Evolutionary conservation across 345 rosid genomes (phyloP).

Genomic region (Arabis hirsuta): DNA sequence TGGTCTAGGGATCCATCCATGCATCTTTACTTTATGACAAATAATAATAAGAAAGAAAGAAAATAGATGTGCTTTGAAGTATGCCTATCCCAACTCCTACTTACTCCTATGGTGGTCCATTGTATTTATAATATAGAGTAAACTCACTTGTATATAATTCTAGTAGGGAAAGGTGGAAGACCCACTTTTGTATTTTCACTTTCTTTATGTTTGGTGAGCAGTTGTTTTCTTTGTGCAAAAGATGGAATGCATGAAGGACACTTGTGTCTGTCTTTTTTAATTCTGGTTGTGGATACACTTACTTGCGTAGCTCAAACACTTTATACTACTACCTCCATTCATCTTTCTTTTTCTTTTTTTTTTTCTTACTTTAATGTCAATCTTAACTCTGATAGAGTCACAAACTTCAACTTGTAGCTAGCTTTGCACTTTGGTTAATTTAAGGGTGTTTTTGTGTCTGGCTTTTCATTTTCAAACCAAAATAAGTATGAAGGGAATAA

Average conservation of each 20-base stretch:
- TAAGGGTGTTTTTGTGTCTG: slow-evolving; percentile 3
- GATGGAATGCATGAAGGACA: slow-evolving; percentile 42
- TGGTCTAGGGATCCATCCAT: slow-evolving; percentile 38
- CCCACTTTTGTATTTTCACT: slow-evolving; percentile 35
- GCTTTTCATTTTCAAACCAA: slow-evolving; percentile 17
- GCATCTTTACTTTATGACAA: slow-evolving; percentile 33
- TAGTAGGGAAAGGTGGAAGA: slow-evolving; percentile 32
- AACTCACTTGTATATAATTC: slow-evolving; percentile 22
- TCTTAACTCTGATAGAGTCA: neutral
- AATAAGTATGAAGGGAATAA: slow-evolving; percentile 5
- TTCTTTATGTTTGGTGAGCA: slow-evolving; percentile 35
- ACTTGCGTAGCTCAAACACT: slow-evolving; percentile 12
- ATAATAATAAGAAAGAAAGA: slow-evolving; percentile 23
- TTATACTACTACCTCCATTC: slow-evolving; percentile 15
- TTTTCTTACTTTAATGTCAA: neutral
- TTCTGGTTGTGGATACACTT: slow-evolving; percentile 25
- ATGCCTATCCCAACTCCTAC: slow-evolving; percentile 18
- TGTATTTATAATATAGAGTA: slow-evolving; percentile 32
- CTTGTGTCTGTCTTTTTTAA: slow-evolving; percentile 27
- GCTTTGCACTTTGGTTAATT: neutral
- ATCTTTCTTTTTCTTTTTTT: neutral
- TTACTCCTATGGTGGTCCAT: slow-evolving; percentile 37
- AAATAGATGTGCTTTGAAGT: slow-evolving; percentile 21
- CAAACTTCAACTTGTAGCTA: slow-evolving; percentile 14
- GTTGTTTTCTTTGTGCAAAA: slow-evolving; percentile 40